Conservation (phyloP, 345 rosid species). For the Lenwebbia sp. region DNA sequence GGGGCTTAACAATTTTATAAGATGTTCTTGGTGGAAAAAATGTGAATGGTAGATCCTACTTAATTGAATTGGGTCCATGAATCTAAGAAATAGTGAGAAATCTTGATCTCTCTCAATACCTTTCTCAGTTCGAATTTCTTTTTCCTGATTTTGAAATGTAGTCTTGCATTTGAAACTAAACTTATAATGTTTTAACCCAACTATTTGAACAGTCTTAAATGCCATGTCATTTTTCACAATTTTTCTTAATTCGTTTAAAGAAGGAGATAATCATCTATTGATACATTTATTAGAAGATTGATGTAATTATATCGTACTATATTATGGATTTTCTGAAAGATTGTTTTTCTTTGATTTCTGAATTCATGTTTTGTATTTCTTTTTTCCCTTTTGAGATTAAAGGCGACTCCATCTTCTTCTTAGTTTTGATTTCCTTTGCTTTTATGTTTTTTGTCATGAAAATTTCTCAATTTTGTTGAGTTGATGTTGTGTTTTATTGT, state of each 20-base stretch:
- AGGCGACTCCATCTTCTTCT: background rate
- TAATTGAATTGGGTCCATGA: background rate
- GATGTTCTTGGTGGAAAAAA: background rate
- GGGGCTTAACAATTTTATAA: background rate
- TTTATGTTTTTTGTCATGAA: background rate
- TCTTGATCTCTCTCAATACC: background rate
- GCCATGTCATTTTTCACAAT: background rate
- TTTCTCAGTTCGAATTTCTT: background rate
- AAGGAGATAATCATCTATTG: background rate
- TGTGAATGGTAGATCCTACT: background rate
- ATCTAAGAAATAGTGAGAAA: background rate
- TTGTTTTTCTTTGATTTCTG: background rate
- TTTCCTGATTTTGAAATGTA: background rate
- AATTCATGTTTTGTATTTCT: background rate
- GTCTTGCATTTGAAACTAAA: background rate
- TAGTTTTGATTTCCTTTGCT: background rate
- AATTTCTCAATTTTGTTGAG: background rate
- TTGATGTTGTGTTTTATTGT: background rate
- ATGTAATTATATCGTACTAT: background rate
- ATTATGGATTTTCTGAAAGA: background rate
- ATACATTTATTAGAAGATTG: background rate
- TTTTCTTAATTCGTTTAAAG: background rate
- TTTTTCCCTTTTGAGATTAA: background rate
- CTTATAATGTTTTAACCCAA: background rate
- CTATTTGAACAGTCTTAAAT: background rate